phyloP scores from a whole-genome alignment of 2,329 filamentous ascomycete genomes.

The Cryphonectria carpinicola region DNA sequence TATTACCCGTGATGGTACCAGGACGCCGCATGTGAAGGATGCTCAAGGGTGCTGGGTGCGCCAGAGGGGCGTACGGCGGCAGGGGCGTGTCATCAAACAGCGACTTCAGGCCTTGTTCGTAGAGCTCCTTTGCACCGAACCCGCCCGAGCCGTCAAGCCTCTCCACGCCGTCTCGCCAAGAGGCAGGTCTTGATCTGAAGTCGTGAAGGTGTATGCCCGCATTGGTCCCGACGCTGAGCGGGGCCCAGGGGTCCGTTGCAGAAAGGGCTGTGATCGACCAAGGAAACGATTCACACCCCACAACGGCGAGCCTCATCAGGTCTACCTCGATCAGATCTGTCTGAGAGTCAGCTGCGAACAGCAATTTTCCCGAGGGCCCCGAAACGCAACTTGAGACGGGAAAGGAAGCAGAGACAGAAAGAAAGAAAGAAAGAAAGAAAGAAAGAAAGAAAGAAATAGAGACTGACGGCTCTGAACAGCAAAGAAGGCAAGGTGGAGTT shows the following conservation, averaged over 20 bases:
- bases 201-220: constrained; percentile 84
- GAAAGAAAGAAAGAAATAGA: background rate
- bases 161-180: constrained; percentile 41
- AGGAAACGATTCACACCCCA: constrained; percentile 73
- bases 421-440: too few relatives aligned
- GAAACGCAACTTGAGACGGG: background rate
- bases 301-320: constrained; percentile 69
- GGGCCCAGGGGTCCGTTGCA: constrained; percentile 64
- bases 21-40: constrained; percentile 75
- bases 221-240: constrained; percentile 83
- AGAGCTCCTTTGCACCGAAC: constrained; percentile 37
- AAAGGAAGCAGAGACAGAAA: too few relatives aligned
- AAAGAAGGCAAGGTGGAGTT: constrained; percentile 72
- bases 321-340: constrained; percentile 78
- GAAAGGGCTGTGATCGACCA: constrained; percentile 86
- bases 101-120: constrained; percentile 35
- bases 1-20: constrained; percentile 54
- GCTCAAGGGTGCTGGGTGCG: constrained; percentile 79
- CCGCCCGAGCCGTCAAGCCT: constrained; percentile 41
- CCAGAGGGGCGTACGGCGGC: constrained; percentile 69
- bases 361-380: background rate
- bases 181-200: constrained; percentile 54
- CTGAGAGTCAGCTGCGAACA: constrained; percentile 25
- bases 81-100: constrained; percentile 58
- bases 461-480: constrained; percentile 72